Conservation (phyloP, 257 asterid genomes). For the Gentiana macrophylla region DNA sequence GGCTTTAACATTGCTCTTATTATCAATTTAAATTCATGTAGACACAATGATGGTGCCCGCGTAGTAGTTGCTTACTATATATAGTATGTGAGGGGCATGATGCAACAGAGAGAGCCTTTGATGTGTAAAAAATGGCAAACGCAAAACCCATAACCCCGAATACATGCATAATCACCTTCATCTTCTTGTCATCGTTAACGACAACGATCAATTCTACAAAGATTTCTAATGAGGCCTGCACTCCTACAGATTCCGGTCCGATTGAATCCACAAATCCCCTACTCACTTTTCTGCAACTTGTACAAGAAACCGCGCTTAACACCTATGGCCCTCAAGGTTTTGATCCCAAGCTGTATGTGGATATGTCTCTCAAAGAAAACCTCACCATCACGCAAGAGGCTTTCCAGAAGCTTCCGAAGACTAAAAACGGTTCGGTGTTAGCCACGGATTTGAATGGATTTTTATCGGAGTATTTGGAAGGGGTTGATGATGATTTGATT, state of each 20-base stretch:
- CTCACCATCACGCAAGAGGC: conserved; percentile 31
- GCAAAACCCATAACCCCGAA: neutral
- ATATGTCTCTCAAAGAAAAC: conserved; percentile 44
- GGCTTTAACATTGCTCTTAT: neutral
- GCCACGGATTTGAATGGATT: conserved; percentile 26
- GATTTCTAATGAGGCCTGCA: conserved; percentile 12
- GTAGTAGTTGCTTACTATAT: neutral
- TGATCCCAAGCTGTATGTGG: conserved; percentile 76
- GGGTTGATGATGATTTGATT: conserved; percentile 46
- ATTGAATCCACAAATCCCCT: conserved; percentile 48
- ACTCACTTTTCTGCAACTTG: conserved; percentile 40
- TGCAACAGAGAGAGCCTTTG: neutral
- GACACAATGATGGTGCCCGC: too few relatives aligned
- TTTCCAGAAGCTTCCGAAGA: conserved; percentile 26
- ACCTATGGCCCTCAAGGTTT: conserved; percentile 42
- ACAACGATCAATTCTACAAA: conserved; percentile 9
- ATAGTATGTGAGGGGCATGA: neutral
- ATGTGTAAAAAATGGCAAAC: conserved; percentile 9
- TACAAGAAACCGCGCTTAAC: conserved; percentile 54
- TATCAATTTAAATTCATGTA: neutral
- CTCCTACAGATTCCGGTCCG: conserved; percentile 29
- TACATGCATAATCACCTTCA: neutral
- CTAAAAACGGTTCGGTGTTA: conserved; percentile 31
- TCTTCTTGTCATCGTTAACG: conserved; percentile 9
- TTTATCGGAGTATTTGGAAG: conserved; percentile 25